These are phyloP conservation scores for Plasmodium vivax DNA, from an alignment of 169 alveolate species.

Conservation along the genomic window DNA sequence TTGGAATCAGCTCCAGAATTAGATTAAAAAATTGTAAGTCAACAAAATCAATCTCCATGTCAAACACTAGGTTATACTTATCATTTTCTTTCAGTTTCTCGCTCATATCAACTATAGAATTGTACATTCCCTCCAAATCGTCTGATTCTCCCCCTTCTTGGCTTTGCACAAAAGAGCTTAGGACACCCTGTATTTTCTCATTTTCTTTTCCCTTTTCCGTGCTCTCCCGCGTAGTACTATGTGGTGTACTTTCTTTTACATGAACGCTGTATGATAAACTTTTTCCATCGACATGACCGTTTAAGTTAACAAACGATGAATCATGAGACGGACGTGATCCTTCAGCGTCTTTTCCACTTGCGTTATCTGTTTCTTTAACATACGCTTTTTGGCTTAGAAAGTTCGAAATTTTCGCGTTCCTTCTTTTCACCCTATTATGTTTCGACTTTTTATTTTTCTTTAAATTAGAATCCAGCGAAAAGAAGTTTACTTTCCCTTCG, in stretches of 20 bases:
- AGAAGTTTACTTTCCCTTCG: not conserved
- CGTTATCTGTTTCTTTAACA: constrained; percentile 4
- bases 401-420: not conserved
- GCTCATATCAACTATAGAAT: not conserved
- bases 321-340: not conserved
- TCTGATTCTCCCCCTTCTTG: not conserved
- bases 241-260: not conserved
- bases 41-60: constrained; percentile 8
- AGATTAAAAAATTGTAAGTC: not conserved
- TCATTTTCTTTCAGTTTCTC: not conserved
- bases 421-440: constrained; percentile 12
- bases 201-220: not conserved
- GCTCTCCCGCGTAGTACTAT: not conserved
- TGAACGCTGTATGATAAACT: constrained; percentile 1
- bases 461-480: not conserved
- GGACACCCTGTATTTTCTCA: not conserved
- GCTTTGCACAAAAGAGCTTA: not conserved
- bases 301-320: constrained; percentile 9
- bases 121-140: not conserved
- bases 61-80: not conserved
- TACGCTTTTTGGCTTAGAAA: not conserved
- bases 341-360: not conserved
- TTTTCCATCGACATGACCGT: not conserved
- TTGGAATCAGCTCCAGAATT: not conserved
- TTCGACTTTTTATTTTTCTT: not conserved